phyloP scores from a whole-genome alignment of 2,329 filamentous ascomycete species.

The Aspergillus fumigatus region DNA sequence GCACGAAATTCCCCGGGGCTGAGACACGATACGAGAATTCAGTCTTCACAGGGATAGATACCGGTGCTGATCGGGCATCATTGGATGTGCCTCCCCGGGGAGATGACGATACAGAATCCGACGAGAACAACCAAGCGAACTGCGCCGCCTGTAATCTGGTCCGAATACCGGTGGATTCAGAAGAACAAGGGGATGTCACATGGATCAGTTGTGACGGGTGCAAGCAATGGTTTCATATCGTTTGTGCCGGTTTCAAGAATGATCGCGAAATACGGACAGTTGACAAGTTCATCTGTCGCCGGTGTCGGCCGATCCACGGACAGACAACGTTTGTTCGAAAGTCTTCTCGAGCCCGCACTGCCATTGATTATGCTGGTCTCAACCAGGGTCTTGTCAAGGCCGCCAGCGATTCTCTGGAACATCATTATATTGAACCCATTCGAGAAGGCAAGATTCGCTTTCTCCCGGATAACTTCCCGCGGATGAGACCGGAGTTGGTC shows the following conservation, averaged over 20 bases:
- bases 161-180: conserved; percentile 47
- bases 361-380: conserved; percentile 64
- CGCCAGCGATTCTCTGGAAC: conserved; percentile 59
- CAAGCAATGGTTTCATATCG: conserved; percentile 64
- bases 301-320: conserved; percentile 57
- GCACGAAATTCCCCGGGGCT: conserved; percentile 8
- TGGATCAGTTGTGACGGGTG: conserved; percentile 68
- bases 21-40: conserved; percentile 10
- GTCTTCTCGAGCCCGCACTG: conserved; percentile 59
- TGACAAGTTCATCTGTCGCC: conserved; percentile 62
- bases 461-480: conserved; percentile 57
- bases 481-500: conserved; percentile 59
- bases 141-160: conserved; percentile 56
- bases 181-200: conserved; percentile 51
- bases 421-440: conserved; percentile 65
- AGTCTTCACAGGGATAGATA: conserved; percentile 3
- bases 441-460: conserved; percentile 61
- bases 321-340: conserved; percentile 65
- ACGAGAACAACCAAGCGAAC: conserved; percentile 39
- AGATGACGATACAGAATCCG: conserved; percentile 23
- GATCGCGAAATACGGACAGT: conserved; percentile 61
- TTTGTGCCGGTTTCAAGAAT: conserved; percentile 62
- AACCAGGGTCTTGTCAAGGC: conserved; percentile 64
- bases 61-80: conserved; percentile 8
- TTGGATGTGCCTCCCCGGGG: conserved; percentile 19